Conservation (phyloP, 345 rosid genomes). For the Carallia pectinifolia region DNA sequence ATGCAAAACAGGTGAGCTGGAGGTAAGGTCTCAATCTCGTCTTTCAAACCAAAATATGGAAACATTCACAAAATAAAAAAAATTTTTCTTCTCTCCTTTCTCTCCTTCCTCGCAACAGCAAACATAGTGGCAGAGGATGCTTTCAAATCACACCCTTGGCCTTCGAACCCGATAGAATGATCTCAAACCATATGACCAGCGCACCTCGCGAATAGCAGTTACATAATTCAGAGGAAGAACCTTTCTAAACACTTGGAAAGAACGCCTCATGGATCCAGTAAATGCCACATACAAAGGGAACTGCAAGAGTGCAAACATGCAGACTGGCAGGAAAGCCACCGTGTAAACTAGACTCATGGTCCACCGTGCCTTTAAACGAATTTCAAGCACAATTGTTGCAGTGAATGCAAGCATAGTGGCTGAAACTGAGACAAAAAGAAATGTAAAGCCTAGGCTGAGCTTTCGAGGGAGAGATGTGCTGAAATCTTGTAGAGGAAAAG, state of each 20-base stretch:
- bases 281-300: conserved; percentile 20
- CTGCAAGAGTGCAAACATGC: conserved; percentile 18
- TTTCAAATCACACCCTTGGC: too few relatives aligned
- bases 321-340: conserved; percentile 19
- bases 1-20: too few relatives aligned
- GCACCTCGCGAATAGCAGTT: not conserved
- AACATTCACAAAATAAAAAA: too few relatives aligned
- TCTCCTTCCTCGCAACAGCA: too few relatives aligned
- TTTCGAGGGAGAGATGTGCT: conserved; percentile 11
- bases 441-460: conserved; percentile 20
- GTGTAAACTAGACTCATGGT: conserved; percentile 15
- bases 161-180: too few relatives aligned
- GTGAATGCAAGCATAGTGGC: conserved; percentile 27
- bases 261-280: not conserved
- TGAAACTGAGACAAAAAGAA: conserved; percentile 26
- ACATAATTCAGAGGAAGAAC: conserved; percentile 1
- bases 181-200: too few relatives aligned
- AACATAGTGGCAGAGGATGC: too few relatives aligned
- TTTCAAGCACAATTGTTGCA: conserved; percentile 23
- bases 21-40: too few relatives aligned
- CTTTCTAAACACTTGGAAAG: not conserved
- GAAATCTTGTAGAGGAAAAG: conserved; percentile 15
- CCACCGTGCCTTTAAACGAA: conserved; percentile 16
- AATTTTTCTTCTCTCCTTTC: too few relatives aligned
- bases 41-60: too few relatives aligned